Base-by-base conservation (phyloP, 2,329 filamentous ascomycete species). In the Fusarium acutatum region DNA sequence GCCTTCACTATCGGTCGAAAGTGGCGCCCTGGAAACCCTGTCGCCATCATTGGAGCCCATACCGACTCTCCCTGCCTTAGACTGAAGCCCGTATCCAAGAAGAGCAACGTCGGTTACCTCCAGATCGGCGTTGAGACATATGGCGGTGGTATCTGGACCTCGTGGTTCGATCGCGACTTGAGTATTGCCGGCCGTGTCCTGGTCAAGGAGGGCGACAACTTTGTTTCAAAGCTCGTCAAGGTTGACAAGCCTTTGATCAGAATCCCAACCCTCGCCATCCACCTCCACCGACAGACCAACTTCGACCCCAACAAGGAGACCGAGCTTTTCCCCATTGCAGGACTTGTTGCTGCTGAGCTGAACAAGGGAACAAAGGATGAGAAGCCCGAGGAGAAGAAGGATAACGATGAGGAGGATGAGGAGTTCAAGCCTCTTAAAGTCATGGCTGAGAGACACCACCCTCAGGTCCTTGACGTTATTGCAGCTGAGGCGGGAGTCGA, bases 291-390 rank as follows among this genome's bases (percentile, higher is more conserved):
- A 62, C 91, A 94, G 77, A 88, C 93, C 78, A 94, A 88, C 71
- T 99, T 99, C 79, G 88, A 94, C 63, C 97, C 97, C 80, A 99
- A 98, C 87, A 98, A 98, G 86, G 96, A 99, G 86, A 94, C 92
- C 30, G 96, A 99, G 82, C 86, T 99, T 30, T 97, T 97, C 79
- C 96, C 96, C 10, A 98, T 99, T 79, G 91, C 93, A 28, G 96
- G 96, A 11, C 87, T 99, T 61, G 93, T 94, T 5, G 91, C 93
- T 58, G 94, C 94, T 6, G 95, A 98, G 85, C 88, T 99, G 66
- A 98, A 98, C 85, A 89, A 94, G 75, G 89, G 90, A 30, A 89
- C 87, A 43, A 87, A 87, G 79, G 82, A 83, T 15, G 84, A 84
- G 9, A 86, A 86, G 53, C 75, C 84, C 14, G 64, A 65, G 17